These are phyloP conservation scores for Protea cynaroides DNA, from an alignment of 164 flowering plant species.

Conservation along the genomic window DNA sequence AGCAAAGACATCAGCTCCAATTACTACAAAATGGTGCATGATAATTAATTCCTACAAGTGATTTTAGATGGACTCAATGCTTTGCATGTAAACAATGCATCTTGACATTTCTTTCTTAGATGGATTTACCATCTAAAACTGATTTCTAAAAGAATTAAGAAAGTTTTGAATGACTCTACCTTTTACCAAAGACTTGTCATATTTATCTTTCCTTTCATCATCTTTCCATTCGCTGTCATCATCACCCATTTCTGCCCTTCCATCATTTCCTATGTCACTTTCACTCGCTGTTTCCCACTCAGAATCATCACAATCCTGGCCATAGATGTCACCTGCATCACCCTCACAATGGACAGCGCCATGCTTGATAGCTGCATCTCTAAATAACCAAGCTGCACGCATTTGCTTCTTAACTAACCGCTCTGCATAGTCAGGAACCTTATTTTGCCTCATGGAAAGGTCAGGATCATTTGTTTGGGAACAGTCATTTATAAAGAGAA, in stretches of 20 bases:
- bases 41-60: too few species aligned
- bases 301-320: slow-evolving; percentile 82
- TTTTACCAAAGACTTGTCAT: slow-evolving; percentile 54
- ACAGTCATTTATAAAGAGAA: slow-evolving; percentile 89
- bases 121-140: background rate
- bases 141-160: background rate
- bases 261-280: slow-evolving; percentile 90
- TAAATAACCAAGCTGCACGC: slow-evolving; percentile 98
- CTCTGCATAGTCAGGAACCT: slow-evolving; percentile 98
- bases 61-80: too few species aligned
- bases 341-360: slow-evolving; percentile 77
- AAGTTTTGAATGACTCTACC: slow-evolving; percentile 33
- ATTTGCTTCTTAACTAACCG: slow-evolving; percentile 94
- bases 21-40: too few species aligned
- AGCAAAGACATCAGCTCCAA: too few species aligned
- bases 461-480: slow-evolving; percentile 92
- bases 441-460: slow-evolving; percentile 78
- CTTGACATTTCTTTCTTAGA: background rate
- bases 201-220: slow-evolving; percentile 55
- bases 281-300: slow-evolving; percentile 99
- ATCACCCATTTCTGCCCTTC: slow-evolving; percentile 53
- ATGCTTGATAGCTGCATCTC: slow-evolving; percentile 85
- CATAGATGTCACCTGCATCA: slow-evolving; percentile 55
- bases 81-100: background rate
- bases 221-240: slow-evolving; percentile 66